These are phyloP conservation scores for Corchorus capsularis DNA, from an alignment of 345 rosid species.

Conservation along the genomic window DNA sequence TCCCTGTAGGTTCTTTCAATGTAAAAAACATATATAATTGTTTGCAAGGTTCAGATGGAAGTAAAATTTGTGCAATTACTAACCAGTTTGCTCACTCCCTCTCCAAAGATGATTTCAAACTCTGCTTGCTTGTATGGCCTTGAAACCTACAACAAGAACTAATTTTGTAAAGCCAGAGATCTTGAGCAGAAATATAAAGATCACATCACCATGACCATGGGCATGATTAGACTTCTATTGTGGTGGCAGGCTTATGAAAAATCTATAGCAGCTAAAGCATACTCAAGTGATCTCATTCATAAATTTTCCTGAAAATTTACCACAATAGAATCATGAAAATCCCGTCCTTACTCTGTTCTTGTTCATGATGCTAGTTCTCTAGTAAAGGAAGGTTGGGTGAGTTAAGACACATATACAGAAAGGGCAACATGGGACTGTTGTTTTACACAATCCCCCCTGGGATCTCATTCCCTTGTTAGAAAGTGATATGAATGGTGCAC, in stretches of 20 bases:
- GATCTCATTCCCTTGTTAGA: no score
- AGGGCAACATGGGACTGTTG: no score
- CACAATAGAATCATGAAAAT: neutral
- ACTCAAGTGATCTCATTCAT: neutral
- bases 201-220: neutral
- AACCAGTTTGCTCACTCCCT: slow-evolving; percentile 96
- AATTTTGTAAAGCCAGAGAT: neutral
- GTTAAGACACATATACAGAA: no score
- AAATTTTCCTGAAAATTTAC: slow-evolving; percentile 3
- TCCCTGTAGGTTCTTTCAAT: slow-evolving; percentile 52
- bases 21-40: slow-evolving; percentile 21
- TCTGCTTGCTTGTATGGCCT: slow-evolving; percentile 98
- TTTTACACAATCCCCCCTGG: no score
- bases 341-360: no score
- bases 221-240: neutral
- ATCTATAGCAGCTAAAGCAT: neutral
- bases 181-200: neutral
- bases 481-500: no score
- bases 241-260: neutral
- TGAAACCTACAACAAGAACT: slow-evolving; percentile 60
- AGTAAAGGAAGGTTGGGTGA: no score
- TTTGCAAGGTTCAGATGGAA: slow-evolving; percentile 8
- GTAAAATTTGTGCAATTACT: slow-evolving; percentile 26
- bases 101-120: slow-evolving; percentile 92
- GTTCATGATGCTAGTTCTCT: no score